Percentiles rank a stretch among this genome's conserved stretches.
These are phyloP conservation scores for Dothistroma septosporum DNA, from an alignment of 2,329 filamentous ascomycete genomes.

Conservation along the genomic window DNA sequence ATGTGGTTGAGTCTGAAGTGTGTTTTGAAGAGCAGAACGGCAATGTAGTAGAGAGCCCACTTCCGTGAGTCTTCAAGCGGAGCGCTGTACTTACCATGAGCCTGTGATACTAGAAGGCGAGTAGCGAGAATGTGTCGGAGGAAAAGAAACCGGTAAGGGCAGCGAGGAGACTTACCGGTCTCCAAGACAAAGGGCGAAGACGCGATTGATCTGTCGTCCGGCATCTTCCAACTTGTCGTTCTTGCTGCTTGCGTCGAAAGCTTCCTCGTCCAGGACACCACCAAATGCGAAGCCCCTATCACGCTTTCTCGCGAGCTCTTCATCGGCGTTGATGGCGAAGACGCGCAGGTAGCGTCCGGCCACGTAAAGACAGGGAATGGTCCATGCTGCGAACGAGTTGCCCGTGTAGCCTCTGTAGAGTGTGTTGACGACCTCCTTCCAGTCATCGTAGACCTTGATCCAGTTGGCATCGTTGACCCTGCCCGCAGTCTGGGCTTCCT, in stretches of 20 bases:
- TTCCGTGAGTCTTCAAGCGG: conserved; percentile 85
- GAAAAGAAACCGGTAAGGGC: background rate
- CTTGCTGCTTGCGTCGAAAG: conserved; percentile 70
- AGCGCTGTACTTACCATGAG: conserved; percentile 52
- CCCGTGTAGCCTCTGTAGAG: conserved; percentile 79
- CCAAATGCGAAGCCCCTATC: conserved; percentile 31
- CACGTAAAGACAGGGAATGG: conserved; percentile 82
- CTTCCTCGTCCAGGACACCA: conserved; percentile 76
- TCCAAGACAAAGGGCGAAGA: conserved; percentile 84
- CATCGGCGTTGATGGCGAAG: conserved; percentile 88
- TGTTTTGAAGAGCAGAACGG: conserved; percentile 94
- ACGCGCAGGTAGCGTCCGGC: conserved; percentile 79
- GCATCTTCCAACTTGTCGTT: conserved; percentile 87
- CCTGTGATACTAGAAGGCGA: conserved; percentile 12
- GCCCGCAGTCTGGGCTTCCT: conserved; percentile 50
- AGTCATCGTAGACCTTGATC: conserved; percentile 78
- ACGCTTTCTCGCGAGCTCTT: conserved; percentile 54
- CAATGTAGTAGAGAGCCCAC: conserved; percentile 95
- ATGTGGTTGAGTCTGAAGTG: conserved; percentile 89
- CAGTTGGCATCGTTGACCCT: conserved; percentile 56
- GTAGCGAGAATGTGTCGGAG: background rate
- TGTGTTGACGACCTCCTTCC: conserved; percentile 76
- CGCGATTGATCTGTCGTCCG: conserved; percentile 81
- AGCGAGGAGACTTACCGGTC: conserved; percentile 63
- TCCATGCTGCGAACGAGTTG: conserved; percentile 78